phyloP scores from a whole-genome alignment of 2,329 filamentous ascomycete species.

The Cladosporium colombiae region DNA sequence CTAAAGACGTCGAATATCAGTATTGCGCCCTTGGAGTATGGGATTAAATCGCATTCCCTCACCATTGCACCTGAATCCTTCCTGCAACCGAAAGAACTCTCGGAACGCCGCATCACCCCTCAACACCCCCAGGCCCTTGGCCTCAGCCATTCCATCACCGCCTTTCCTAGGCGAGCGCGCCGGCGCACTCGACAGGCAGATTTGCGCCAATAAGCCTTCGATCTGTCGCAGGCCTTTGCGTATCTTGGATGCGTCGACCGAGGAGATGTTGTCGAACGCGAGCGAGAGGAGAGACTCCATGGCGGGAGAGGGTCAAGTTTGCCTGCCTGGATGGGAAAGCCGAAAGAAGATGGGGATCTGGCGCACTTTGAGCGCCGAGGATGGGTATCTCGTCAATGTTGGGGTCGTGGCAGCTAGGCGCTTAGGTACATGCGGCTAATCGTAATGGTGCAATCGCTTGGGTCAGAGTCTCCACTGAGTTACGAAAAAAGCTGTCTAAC shows the following conservation, averaged over 20 bases:
- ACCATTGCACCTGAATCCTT: conserved; percentile 97
- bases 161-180: conserved; percentile 33
- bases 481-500: background rate
- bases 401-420: conserved; percentile 11
- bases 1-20: conserved; percentile 42
- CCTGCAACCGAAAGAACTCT: conserved; percentile 95
- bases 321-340: conserved; percentile 9
- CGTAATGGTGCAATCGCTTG: conserved; percentile 11
- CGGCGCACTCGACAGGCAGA: conserved; percentile 70
- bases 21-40: background rate
- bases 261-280: conserved; percentile 95
- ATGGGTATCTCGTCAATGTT: conserved; percentile 10
- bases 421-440: conserved; percentile 17
- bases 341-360: background rate
- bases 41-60: conserved; percentile 25
- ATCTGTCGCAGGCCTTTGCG: conserved; percentile 92
- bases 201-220: conserved; percentile 89
- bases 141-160: conserved; percentile 21
- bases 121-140: conserved; percentile 69
- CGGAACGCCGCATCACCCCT: conserved; percentile 83
- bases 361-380: conserved; percentile 3
- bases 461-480: conserved; percentile 7
- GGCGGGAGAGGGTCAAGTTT: conserved; percentile 21
- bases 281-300: conserved; percentile 94
- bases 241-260: conserved; percentile 84